Conservation (phyloP, 1,284 basidiomycete species). For the Pseudozyma pruni region DNA sequence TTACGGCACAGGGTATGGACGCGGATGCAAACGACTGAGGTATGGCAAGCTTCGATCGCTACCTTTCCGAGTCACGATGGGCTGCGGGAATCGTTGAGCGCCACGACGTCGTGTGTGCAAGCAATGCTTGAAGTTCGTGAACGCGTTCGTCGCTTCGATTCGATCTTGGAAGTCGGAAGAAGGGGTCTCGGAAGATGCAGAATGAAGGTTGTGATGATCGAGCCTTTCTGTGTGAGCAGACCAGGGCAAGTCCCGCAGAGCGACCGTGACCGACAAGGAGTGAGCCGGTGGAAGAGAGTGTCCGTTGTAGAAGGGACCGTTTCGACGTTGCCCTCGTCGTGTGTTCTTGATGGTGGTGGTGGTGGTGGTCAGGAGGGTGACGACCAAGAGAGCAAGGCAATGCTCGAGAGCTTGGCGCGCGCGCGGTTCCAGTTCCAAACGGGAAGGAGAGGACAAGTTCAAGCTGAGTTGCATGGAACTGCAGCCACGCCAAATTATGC, state of each 20-base stretch:
- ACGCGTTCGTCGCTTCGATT: background rate
- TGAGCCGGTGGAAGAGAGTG: background rate
- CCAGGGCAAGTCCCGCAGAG: background rate
- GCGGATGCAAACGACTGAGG: background rate
- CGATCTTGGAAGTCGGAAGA: conserved; percentile 1
- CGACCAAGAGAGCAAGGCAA: background rate
- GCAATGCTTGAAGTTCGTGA: too few relatives aligned
- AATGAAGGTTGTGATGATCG: background rate
- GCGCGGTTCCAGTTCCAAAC: background rate
- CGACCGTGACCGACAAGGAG: background rate
- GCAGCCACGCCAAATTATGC: background rate
- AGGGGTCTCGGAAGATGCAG: too few relatives aligned
- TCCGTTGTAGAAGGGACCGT: conserved; percentile 4
- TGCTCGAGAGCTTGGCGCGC: background rate
- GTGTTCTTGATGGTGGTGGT: conserved; percentile 1
- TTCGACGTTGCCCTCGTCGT: conserved; percentile 7
- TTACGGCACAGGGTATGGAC: background rate
- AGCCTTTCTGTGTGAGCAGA: background rate
- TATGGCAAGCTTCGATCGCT: background rate
- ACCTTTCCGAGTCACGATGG: too few relatives aligned
- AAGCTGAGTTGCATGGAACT: background rate
- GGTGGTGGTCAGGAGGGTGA: conserved; percentile 6
- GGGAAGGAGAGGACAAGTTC: conserved; percentile 4
- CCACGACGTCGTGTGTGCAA: too few relatives aligned
- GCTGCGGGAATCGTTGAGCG: too few relatives aligned